Base-by-base conservation (phyloP, 2,329 filamentous ascomycete genomes). In the Mycosphaerelloides madeirae region DNA sequence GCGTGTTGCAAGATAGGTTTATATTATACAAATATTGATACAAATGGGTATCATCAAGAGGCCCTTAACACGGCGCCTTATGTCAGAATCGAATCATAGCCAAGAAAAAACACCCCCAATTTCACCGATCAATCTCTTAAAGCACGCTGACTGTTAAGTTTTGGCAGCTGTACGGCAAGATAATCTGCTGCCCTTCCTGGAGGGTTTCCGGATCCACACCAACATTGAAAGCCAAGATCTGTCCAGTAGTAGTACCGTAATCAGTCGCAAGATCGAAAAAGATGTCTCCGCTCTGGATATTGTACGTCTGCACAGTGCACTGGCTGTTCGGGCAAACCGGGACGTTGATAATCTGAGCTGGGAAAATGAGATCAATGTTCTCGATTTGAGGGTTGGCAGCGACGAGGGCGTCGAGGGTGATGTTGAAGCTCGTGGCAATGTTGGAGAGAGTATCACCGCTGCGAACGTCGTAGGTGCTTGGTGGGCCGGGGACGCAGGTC, bases 141-240 rank as follows among this genome's bases (percentile, higher is more conserved):
- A 31, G 35, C 13, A 34, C 31, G 34, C 29, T 29, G 25, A 29
- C 34, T 5, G 35, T 44, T 7, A 34, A 28, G 19, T 44, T 44
- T 19, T 19, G 20, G 36, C 43, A 45, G 6, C 29, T 14, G 15
- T 31, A 37, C 25, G 43, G 43, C 36, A 45, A 31, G 28, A 45
- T 28, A 28, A 45, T 41, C 37, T 34, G 29, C 43, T 40, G 36
- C n/a, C 43, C 43, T 19, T 18, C 20, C 31, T 3, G 7, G 2
- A 60, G 29, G 38, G 39, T 41, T 12, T 43, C 48, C 9, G 52
- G 45, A 36, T 54, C 46, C 12, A 54, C 52, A 11, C 25, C 44
- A 9, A 41, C 48, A 43, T 61, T 60, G 3, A 57, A 38, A 3
- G 52, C 53, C 46, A 50, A 31, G 37, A 61, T 56, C 44, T 59